A percentile compares a stretch with the other conserved stretches of the same genome.
Conservation (phyloP, 345 rosid species). For the Euphorbia tirucalli region DNA sequence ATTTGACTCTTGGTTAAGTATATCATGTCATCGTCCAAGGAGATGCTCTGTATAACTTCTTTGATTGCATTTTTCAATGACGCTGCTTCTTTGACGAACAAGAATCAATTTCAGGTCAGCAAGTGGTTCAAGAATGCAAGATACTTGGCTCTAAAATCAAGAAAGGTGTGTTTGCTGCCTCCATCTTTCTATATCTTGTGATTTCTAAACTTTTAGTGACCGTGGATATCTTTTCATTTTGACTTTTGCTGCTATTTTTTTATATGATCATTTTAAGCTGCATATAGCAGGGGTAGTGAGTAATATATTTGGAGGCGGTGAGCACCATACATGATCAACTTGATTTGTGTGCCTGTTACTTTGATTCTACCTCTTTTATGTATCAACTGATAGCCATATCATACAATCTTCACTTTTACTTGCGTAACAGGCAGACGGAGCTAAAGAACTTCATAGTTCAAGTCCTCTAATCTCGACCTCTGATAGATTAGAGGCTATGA, state of each 20-base stretch:
- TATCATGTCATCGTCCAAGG: not conserved
- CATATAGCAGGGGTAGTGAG: too few relatives aligned
- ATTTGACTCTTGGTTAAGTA: not conserved
- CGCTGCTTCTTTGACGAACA: slow-evolving; percentile 14
- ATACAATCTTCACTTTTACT: not conserved
- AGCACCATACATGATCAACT: not conserved
- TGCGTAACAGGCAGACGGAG: slow-evolving; percentile 41
- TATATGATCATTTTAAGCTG: not conserved
- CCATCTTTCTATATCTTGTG: not conserved
- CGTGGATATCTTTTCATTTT: not conserved
- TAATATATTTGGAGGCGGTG: not conserved
- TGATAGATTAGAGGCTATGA: slow-evolving; percentile 36
- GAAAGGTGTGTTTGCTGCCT: slow-evolving; percentile 57
- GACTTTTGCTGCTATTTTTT: not conserved
- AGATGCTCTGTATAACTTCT: not conserved
- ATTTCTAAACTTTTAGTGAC: not conserved
- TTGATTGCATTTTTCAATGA: slow-evolving; percentile 3
- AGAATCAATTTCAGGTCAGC: slow-evolving; percentile 64
- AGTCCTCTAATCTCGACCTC: slow-evolving; percentile 31
- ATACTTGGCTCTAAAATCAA: slow-evolving; percentile 67
- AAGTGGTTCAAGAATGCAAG: slow-evolving; percentile 98
- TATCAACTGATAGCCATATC: not conserved
- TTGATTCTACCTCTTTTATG: not conserved
- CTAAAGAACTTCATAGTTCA: slow-evolving; percentile 30
- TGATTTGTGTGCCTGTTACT: not conserved